phyloP scores from a whole-genome alignment of 2,329 filamentous ascomycete genomes.

The Lasiodiplodia sp. region DNA sequence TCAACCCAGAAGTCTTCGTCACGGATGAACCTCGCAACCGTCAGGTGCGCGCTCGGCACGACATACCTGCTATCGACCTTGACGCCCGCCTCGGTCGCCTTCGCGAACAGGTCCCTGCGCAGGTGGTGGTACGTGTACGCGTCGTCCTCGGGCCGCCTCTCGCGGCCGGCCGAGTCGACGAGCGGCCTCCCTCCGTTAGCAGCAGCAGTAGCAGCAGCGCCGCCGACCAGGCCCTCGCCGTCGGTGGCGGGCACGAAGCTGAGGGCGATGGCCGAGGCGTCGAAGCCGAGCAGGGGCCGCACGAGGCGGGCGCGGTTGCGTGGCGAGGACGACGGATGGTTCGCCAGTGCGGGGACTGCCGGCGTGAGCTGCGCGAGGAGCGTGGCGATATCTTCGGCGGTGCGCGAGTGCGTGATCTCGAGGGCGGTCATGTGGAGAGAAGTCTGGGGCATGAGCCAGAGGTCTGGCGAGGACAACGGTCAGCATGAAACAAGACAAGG shows the following conservation, averaged over 20 bases:
- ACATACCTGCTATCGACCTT: conserved; percentile 80
- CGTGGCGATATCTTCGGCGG: conserved; percentile 69
- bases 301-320: conserved; percentile 76
- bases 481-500: not conserved
- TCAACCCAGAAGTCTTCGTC: conserved; percentile 60
- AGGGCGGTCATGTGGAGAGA: conserved; percentile 85
- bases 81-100: conserved; percentile 61
- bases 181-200: too few relatives aligned
- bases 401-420: conserved; percentile 83
- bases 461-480: conserved; percentile 55
- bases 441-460: conserved; percentile 86
- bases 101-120: conserved; percentile 75
- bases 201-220: too few relatives aligned
- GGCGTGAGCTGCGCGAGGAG: conserved; percentile 66
- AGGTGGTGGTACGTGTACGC: conserved; percentile 90
- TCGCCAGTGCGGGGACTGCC: conserved; percentile 66
- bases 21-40: conserved; percentile 80
- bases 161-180: conserved; percentile 3
- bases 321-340: conserved; percentile 72
- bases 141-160: conserved; percentile 59
- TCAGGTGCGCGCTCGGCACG: conserved; percentile 89
- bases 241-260: conserved; percentile 83
- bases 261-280: conserved; percentile 83
- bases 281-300: conserved; percentile 83
- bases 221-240: conserved; percentile 32